phyloP scores from a whole-genome alignment of 495 filamentous ascomycete species.

The Tuber borchii region DNA sequence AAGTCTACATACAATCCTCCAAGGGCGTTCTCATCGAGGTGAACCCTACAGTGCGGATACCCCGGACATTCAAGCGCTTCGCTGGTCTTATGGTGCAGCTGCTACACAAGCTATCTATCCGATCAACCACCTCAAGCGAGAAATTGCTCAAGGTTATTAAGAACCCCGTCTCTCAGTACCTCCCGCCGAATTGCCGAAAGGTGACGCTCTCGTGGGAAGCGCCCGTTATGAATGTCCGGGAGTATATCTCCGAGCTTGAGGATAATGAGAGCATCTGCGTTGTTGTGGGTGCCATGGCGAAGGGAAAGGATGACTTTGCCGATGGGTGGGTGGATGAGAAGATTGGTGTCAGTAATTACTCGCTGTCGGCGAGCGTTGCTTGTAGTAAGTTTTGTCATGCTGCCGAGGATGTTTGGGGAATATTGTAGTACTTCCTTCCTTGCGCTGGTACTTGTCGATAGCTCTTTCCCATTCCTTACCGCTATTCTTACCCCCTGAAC shows the following conservation, averaged over 20 bases:
- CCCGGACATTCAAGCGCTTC: conserved; percentile 96
- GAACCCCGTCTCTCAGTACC: conserved; percentile 93
- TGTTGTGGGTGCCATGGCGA: conserved; percentile 97
- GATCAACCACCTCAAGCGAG: conserved; percentile 90
- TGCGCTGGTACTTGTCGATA: not conserved
- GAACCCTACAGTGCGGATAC: conserved; percentile 91
- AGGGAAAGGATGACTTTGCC: conserved; percentile 90
- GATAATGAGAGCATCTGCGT: conserved; percentile 90
- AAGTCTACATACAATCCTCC: conserved; percentile 97
- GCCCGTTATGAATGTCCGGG: conserved; percentile 73
- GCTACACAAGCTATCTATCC: conserved; percentile 92
- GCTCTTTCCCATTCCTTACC: not conserved
- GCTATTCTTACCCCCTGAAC: not conserved
- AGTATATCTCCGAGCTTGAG: conserved; percentile 73
- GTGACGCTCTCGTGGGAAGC: conserved; percentile 90
- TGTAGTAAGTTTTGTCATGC: conserved; percentile 99
- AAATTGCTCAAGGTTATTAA: conserved; percentile 96
- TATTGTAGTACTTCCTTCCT: conserved; percentile 54
- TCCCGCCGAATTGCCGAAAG: conserved; percentile 95
- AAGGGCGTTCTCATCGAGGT: conserved; percentile 97
- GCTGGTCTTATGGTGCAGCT: conserved; percentile 97
- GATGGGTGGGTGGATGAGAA: conserved; percentile 91
- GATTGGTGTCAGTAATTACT: conserved; percentile 97
- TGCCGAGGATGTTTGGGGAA: conserved; percentile 91
- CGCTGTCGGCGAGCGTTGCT: conserved; percentile 89